Evolutionary conservation across 768 basidiomycete species (phyloP).

Genomic region (Crepidotus variabilis): DNA sequence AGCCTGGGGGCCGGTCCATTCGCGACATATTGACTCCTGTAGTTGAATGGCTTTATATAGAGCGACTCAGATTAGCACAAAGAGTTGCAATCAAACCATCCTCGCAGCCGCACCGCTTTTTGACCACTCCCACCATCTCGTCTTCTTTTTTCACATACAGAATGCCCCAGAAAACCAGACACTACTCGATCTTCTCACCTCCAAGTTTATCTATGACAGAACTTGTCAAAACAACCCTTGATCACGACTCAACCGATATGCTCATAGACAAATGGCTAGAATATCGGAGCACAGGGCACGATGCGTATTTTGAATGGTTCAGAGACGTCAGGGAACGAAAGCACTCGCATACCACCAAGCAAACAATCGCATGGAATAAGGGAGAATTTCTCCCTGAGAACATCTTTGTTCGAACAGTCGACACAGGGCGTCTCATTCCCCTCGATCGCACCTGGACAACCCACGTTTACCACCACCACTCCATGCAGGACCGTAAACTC

Average conservation of each 20-base stretch:
- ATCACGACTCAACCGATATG: conserved; percentile 72
- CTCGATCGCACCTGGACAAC: conserved; percentile 82
- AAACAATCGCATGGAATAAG: conserved; percentile 59
- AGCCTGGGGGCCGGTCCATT: background rate
- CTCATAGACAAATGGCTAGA: conserved; percentile 86
- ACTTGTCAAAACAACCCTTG: conserved; percentile 74
- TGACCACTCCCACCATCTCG: conserved; percentile 5
- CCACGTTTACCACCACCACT: conserved; percentile 74
- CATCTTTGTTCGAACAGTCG: conserved; percentile 75
- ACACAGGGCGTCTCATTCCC: conserved; percentile 73
- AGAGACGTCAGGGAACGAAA: conserved; percentile 63
- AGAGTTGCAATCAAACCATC: background rate
- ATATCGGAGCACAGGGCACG: conserved; percentile 54
- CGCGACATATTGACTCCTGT: background rate
- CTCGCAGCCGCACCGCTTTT: conserved; percentile 15
- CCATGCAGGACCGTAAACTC: conserved; percentile 67
- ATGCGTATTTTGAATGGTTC: conserved; percentile 79
- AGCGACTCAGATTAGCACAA: background rate
- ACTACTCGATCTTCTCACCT: conserved; percentile 63
- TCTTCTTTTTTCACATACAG: conserved; percentile 7
- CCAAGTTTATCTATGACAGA: conserved; percentile 72
- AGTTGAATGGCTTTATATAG: conserved; percentile 2
- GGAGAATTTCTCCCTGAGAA: conserved; percentile 78
- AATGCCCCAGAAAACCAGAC: conserved; percentile 41
- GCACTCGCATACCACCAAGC: conserved; percentile 46